Conservation (phyloP, 2,329 filamentous ascomycete species). For the Trichoderma arundinaceum region DNA sequence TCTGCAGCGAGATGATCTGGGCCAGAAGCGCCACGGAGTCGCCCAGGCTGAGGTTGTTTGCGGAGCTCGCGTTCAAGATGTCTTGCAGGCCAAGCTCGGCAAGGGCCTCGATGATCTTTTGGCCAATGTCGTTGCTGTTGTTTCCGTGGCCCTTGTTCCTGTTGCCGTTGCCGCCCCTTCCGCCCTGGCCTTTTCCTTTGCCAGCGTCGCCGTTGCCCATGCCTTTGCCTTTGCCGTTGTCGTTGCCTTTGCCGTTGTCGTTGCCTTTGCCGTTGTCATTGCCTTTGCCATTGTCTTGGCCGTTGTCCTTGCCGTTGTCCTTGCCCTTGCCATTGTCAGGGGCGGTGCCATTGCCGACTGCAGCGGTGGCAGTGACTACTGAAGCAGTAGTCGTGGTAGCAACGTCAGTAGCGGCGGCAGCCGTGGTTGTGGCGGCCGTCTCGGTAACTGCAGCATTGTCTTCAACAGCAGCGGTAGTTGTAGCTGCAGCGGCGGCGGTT, state of each 20-base stretch:
- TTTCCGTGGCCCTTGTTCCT: conserved; percentile 33
- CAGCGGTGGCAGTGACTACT: neutral
- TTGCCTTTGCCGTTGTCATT: conserved; percentile 34
- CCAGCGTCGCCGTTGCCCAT: conserved; percentile 29
- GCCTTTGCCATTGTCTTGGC: conserved; percentile 16
- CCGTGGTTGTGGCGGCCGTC: neutral
- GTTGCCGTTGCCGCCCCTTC: conserved; percentile 21
- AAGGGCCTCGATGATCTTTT: conserved; percentile 38
- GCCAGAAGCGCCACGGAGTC: conserved; percentile 38
- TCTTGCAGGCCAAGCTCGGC: conserved; percentile 40
- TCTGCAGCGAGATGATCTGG: conserved; percentile 40
- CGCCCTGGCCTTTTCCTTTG: conserved; percentile 12
- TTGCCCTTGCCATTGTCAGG: conserved; percentile 4
- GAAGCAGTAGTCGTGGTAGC: neutral
- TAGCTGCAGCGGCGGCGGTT: neutral
- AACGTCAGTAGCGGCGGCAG: neutral
- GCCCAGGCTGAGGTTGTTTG: conserved; percentile 40
- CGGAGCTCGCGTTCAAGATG: conserved; percentile 38
- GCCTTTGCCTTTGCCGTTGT: conserved; percentile 24
- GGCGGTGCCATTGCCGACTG: neutral
- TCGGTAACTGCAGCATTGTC: neutral
- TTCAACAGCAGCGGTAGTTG: neutral
- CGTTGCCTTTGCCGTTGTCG: conserved; percentile 15
- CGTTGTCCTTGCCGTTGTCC: conserved; percentile 28
- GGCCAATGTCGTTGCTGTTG: conserved; percentile 35